These are phyloP conservation scores for Trichoderma sp. DNA, from an alignment of 2,329 filamentous ascomycete species.

Conservation along the genomic window DNA sequence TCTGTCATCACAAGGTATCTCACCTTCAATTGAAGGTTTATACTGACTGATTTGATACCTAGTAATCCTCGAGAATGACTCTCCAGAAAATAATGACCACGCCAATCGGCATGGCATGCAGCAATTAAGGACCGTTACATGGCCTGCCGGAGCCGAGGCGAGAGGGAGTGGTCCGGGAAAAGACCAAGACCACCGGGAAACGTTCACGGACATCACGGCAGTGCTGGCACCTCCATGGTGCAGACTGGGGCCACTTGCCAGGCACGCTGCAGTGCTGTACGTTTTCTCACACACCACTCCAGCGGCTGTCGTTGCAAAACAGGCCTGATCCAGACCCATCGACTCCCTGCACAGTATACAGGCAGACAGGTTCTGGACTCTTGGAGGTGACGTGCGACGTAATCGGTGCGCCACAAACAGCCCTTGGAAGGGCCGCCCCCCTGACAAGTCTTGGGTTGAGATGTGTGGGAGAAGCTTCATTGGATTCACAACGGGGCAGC, in stretches of 20 bases:
- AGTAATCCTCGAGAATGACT: neutral
- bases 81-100: neutral
- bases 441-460: neutral
- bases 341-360: neutral
- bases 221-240: neutral
- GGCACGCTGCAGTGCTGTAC: neutral
- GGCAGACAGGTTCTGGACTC: conserved; percentile 19
- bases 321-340: conserved; percentile 1
- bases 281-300: neutral
- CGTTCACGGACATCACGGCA: no score
- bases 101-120: neutral
- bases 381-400: conserved; percentile 1
- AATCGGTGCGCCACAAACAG: conserved; percentile 19
- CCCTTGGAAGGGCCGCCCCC: neutral
- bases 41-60: neutral
- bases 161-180: neutral
- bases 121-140: neutral
- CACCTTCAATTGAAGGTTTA: neutral
- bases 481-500: neutral
- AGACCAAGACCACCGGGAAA: no score
- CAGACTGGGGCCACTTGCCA: neutral
- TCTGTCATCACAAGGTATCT: neutral
- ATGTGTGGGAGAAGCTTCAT: neutral
- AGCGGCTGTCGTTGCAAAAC: conserved; percentile 1
- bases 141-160: neutral